Conservation (phyloP, 2,329 filamentous ascomycete species). For the Dactylonectria estremocensis region DNA sequence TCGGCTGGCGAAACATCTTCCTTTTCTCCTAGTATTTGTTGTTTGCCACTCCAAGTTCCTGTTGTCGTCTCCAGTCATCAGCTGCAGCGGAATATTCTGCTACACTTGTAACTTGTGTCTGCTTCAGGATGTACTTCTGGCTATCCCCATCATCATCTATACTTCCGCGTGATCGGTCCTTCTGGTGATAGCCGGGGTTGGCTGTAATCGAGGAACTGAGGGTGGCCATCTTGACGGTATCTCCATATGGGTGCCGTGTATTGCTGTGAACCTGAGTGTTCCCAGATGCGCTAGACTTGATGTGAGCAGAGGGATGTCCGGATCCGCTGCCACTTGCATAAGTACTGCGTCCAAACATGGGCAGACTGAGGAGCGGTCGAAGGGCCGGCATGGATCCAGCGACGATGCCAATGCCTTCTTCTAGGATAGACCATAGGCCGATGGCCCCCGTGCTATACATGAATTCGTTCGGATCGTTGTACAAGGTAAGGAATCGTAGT, state of each 20-base stretch:
- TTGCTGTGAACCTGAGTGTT: background rate
- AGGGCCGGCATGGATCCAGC: slow-evolving; percentile 44
- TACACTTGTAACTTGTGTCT: slow-evolving; percentile 34
- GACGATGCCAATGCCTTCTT: slow-evolving; percentile 45
- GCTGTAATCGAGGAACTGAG: slow-evolving; percentile 8
- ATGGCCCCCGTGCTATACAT: slow-evolving; percentile 44
- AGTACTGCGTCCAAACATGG: slow-evolving; percentile 31
- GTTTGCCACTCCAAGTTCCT: slow-evolving; percentile 11
- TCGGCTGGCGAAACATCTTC: too few species aligned
- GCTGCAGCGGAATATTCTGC: slow-evolving; percentile 17
- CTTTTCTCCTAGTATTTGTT: background rate
- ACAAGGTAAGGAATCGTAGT: slow-evolving; percentile 39
- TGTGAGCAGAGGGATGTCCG: slow-evolving; percentile 17
- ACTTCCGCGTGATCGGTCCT: slow-evolving; percentile 25
- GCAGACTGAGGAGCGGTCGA: slow-evolving; percentile 37
- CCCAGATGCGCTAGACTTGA: slow-evolving; percentile 4
- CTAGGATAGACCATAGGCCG: slow-evolving; percentile 42
- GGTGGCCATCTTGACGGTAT: slow-evolving; percentile 22
- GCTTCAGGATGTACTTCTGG: slow-evolving; percentile 44
- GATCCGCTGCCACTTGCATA: slow-evolving; percentile 30
- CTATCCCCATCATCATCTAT: slow-evolving; percentile 39
- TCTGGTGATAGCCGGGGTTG: slow-evolving; percentile 11
- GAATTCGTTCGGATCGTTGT: slow-evolving; percentile 41
- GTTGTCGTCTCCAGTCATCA: slow-evolving; percentile 29
- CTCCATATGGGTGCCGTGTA: background rate